Base-by-base conservation (phyloP, 1,284 basidiomycete species). In the Clitocybe nebularis region DNA sequence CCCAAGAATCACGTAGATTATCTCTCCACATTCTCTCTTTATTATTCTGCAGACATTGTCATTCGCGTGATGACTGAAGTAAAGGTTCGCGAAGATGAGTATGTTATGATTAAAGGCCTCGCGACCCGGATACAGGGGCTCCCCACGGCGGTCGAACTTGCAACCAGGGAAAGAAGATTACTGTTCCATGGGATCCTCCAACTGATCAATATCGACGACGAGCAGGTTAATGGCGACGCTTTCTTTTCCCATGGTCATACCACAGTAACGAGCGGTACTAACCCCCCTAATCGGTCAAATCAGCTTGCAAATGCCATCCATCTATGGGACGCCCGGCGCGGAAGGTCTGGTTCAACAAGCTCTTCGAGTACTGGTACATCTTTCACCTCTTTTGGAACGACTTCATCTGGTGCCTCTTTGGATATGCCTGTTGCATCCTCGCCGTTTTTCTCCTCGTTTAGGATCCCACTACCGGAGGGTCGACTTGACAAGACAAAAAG, bases 31-130 rank as follows among this genome's bases (percentile, higher is more conserved):
- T 68, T 85, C 30, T 79, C 80, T 1, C 69, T 93, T 16, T 66
- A 84, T 19, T 75, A 81, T 44, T 75, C 78, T 3, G 82, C 79
- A 5, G 80, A 87, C 44, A 66, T 80, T 48, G 74, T 84, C 24
- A 79, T 93, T 39, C 74, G 77, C 17, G 81, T 84, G 1, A 75
- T 95, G 62, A 80, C 82, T 38, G 88, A 91, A 50, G 87, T 92
- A 48, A 93, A 92, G 59, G 64, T 75, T 3, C 76, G 87, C 13
- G 90, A 93, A 61, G 88, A 91, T 44, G 89, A 92, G 49, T 89
- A 91, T 57, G 75, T 82, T 17, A 64, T 79, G 35, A 68, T 88
- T 22, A 84, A 85, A 57, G 62, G 69, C n/a, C 67, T 90, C 11
- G 65, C 78, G 11, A 60, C 67, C 7, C 70, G 74, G 0, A 75